Evolutionary conservation across 441 rosid genomes (phyloP), one percentile per base, ranked within the genome.

Genomic region (Gossypium schwendimanii): DNA sequence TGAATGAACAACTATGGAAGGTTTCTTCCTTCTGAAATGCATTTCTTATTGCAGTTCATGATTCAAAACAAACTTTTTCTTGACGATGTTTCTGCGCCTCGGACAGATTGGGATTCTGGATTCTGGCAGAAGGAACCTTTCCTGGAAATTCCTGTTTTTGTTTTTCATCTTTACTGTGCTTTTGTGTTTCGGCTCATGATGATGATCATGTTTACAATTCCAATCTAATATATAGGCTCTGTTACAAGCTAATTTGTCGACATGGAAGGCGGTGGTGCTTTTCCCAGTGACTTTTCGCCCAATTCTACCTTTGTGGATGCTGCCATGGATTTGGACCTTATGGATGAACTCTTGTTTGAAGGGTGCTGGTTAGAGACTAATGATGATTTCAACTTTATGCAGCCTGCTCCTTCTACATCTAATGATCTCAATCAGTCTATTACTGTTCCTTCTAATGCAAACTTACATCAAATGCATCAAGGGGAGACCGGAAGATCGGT

Each of bases 291-390:
- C 4, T 83, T 80, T 70, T 71, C 86, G 1, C 88, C 89, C 12
- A 76, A 75, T 77, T 83, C 86, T 75, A 58, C 77, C 73, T 81
- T 87, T 72, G 71, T 82, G 17, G 89, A 81, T 28, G 70, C 87
- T 52, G 86, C 86, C 75, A 84, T 88, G 92, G 97, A 94, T 83
- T 82, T 92, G 84, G 96, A 91, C 81, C 88, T 89, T 76, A 85
- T 94, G 92, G 94, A 94, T 76, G 89, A 94, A 75, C 90, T 92
- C 75, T 86, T 92, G 82, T 81, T 82, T 68, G 93, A 91, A 74
- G 94, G 98, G 45, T 90, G 96, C 82, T 91, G 97, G 94, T 59
- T 89, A 28, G 91, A 88, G 85, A 79, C 90, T 59, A 77, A 83
- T 6, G 92, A 85, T 76, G 79, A 79, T 24, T 78, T 80, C 17